A percentile compares a stretch with the other conserved stretches of the same genome.
These are phyloP conservation scores for Porphyrellus cyaneotinctus DNA, from an alignment of 768 basidiomycete species.

Conservation along the genomic window DNA sequence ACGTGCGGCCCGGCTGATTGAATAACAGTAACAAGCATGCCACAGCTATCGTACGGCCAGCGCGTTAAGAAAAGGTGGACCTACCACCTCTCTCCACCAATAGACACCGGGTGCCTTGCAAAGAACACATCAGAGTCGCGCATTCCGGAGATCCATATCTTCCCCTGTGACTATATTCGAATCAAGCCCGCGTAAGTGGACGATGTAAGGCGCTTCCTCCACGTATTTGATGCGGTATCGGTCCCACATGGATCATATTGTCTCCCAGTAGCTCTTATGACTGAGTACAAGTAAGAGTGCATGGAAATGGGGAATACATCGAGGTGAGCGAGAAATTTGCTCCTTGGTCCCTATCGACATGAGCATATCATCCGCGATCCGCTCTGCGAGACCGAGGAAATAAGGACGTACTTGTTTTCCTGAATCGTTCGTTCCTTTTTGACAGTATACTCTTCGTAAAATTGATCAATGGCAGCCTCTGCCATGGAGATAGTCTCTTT, in stretches of 20 bases:
- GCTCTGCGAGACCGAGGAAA: neutral
- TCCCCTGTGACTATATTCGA: constrained; percentile 6
- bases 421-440: constrained; percentile 89
- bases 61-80: no score
- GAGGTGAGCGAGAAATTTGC: no score
- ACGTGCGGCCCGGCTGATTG: no score
- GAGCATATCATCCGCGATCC: constrained; percentile 1
- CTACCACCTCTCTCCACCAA: neutral
- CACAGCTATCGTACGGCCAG: neutral
- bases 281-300: no score
- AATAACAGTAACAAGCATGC: neutral
- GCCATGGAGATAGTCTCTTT: constrained; percentile 83
- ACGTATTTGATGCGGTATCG: neutral
- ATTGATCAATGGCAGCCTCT: constrained; percentile 82
- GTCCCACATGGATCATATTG: neutral
- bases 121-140: neutral
- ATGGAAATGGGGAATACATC: no score
- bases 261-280: no score
- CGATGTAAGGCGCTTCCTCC: neutral
- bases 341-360: constrained; percentile 70
- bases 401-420: constrained; percentile 77
- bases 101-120: neutral
- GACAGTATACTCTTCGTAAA: constrained; percentile 82
- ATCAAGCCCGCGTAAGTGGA: constrained; percentile 13
- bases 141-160: constrained; percentile 12